phyloP scores from a whole-genome alignment of 2,329 filamentous ascomycete genomes.

The Aspergillus spinulosporus region DNA sequence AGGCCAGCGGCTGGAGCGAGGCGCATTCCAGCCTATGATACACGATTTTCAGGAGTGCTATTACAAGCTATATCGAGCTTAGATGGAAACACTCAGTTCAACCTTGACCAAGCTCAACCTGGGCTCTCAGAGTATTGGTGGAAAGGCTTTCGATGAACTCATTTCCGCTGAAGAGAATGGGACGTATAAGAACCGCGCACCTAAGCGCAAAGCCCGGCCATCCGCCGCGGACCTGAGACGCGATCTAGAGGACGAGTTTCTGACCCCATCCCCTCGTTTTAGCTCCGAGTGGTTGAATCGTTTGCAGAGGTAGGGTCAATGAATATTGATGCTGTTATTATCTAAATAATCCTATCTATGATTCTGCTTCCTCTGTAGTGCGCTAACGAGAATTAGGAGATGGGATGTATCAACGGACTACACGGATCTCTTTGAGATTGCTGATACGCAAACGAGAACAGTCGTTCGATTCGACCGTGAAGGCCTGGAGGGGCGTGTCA shows the following conservation, averaged over 20 bases:
- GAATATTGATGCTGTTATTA: not conserved
- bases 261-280: constrained; percentile 78
- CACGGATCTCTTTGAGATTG: constrained; percentile 79
- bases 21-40: not conserved
- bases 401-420: constrained; percentile 84
- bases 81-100: constrained; percentile 29
- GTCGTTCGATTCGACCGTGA: constrained; percentile 89
- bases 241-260: constrained; percentile 72
- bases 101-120: constrained; percentile 32
- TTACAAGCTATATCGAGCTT: constrained; percentile 16
- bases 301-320: constrained; percentile 67
- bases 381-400: constrained; percentile 43
- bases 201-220: constrained; percentile 49
- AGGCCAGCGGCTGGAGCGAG: not conserved
- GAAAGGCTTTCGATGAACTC: constrained; percentile 30
- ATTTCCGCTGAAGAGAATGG: constrained; percentile 34
- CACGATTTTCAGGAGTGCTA: not conserved
- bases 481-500: constrained; percentile 87
- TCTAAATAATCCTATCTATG: no score
- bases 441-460: constrained; percentile 90
- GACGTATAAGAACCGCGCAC: constrained; percentile 36
- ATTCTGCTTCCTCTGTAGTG: no score
- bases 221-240: constrained; percentile 63
- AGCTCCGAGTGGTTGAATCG: constrained; percentile 82
- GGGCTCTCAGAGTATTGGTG: constrained; percentile 25